Evolutionary conservation across 2,329 filamentous ascomycete genomes (phyloP), one percentile per base, ranked within the genome.

Genomic region (Arachnomyces sp.): DNA sequence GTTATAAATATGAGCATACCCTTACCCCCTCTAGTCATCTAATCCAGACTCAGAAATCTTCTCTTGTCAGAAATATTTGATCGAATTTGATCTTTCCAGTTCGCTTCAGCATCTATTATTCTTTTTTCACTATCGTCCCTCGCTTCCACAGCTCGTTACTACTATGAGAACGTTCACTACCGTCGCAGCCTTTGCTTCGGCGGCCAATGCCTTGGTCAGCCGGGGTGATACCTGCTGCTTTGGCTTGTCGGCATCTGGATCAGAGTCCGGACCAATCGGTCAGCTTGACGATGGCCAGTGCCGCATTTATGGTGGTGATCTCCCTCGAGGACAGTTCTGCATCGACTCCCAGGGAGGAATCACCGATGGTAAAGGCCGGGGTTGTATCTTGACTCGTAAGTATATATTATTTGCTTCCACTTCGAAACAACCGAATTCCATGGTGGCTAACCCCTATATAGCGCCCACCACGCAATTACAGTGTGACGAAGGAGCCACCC

Each of bases 351-450:
- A 68, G 38, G 71, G 73, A 33, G 64, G 57, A 15, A 69, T 84
- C 44, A 73, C 66, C 13, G 80, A 83, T 53, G 56, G 62, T 35
- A 66, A 67, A 35, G 72, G 73, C 33, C 68, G 75, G 42, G 78
- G 79, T 14, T 84, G 80, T 53, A 78, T 80, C 59, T 63, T 82
- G 52, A 82, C 79, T 46, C 67, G 73, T 77, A 59, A 57, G 66
- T 63, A 5, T 25, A 15, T 44, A 41, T 9, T 30, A 8, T 11
- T 5, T 30, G 11, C 6, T 32, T 21, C 45, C 4, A 42, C 40
- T 6, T 32, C 46, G 17, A 31, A 43, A 29, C 52, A 53, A 42
- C 49, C 50, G 25, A 50, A 55, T 36, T 52, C 40, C 40, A 40
- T 44, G 37, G 42, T 52, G 44, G 54, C 39, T 21, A 36, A 28